phyloP scores from a whole-genome alignment of 139 green algal genomes.

The Bryopsis sp. region DNA sequence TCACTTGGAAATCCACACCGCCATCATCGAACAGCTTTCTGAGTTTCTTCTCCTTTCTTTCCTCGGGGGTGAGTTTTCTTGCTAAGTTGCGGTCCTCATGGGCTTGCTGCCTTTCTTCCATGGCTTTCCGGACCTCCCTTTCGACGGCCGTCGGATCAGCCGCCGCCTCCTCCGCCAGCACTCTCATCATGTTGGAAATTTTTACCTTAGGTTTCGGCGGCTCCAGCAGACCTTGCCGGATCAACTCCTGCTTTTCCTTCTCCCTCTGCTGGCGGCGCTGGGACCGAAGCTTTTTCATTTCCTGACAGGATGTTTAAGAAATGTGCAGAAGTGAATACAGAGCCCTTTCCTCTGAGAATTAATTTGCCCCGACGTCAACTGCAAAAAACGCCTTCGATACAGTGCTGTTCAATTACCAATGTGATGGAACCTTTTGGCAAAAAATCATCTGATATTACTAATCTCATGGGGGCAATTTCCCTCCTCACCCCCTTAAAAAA shows the following conservation, averaged over 20 bases:
- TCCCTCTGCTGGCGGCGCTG: slow-evolving; percentile 82
- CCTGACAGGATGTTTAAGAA: no score
- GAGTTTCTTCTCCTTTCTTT: slow-evolving; percentile 89
- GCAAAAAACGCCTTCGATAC: no score
- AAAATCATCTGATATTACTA: no score
- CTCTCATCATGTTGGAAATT: slow-evolving; percentile 91
- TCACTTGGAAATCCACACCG: slow-evolving; percentile 32
- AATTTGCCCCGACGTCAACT: no score
- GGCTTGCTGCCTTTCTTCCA: slow-evolving; percentile 49
- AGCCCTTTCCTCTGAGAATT: no score
- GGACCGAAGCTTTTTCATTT: slow-evolving; percentile 93
- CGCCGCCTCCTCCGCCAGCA: slow-evolving; percentile 77
- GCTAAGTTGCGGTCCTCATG: slow-evolving; percentile 95
- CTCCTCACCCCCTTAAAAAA: no score
- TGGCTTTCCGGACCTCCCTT: slow-evolving; percentile 58
- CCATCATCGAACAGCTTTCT: slow-evolving; percentile 74
- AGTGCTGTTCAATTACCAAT: no score
- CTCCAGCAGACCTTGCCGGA: slow-evolving; percentile 89
- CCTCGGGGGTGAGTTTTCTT: slow-evolving; percentile 84
- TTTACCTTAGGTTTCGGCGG: slow-evolving; percentile 93
- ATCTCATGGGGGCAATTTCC: no score
- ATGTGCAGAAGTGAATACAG: no score
- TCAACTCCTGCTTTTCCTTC: slow-evolving; percentile 95
- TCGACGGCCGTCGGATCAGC: slow-evolving; percentile 91
- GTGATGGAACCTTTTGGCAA: no score